A percentile compares a stretch with the other conserved stretches of the same genome.
Conservation (phyloP, 2,329 filamentous ascomycete genomes). For the Elsinoe australis region DNA sequence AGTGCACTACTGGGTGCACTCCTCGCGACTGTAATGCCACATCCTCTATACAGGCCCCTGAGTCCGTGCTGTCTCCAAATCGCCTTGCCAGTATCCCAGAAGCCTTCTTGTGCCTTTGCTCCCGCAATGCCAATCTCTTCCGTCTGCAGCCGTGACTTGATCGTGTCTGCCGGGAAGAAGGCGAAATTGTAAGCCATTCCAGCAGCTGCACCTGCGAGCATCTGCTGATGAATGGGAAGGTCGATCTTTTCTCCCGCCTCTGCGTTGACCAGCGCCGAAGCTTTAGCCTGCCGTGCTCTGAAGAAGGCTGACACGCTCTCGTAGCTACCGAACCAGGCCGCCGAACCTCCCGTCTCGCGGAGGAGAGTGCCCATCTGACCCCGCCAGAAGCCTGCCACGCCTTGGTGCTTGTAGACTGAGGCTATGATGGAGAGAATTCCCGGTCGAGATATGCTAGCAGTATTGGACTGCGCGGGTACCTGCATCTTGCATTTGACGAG, state of each 20-base stretch:
- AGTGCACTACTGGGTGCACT: conserved; percentile 94
- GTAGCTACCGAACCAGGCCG: conserved; percentile 91
- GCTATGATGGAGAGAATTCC: conserved; percentile 64
- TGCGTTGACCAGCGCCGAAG: conserved; percentile 38
- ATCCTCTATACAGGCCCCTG: conserved; percentile 82
- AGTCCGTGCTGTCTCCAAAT: conserved; percentile 80
- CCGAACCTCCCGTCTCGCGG: conserved; percentile 84
- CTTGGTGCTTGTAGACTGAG: conserved; percentile 74
- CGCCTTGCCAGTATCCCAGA: conserved; percentile 61
- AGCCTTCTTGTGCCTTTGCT: conserved; percentile 51
- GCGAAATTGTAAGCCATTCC: conserved; percentile 95
- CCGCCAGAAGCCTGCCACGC: conserved; percentile 83
- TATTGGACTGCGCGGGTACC: conserved; percentile 41
- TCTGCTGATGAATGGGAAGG: conserved; percentile 77
- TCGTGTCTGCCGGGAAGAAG: conserved; percentile 94
- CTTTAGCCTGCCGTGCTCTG: conserved; percentile 32
- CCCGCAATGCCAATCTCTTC: conserved; percentile 51
- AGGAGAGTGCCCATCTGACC: conserved; percentile 91
- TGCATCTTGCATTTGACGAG: conserved; percentile 98
- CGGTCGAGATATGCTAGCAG: conserved; percentile 38
- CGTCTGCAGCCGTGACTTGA: conserved; percentile 97
- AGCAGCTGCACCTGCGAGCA: conserved; percentile 75
- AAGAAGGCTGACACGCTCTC: conserved; percentile 70
- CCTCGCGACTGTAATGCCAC: conserved; percentile 82
- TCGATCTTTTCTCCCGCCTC: conserved; percentile 38